These are phyloP conservation scores for Penicillium sp. DNA, from an alignment of 2,329 filamentous ascomycete genomes.

Conservation along the genomic window DNA sequence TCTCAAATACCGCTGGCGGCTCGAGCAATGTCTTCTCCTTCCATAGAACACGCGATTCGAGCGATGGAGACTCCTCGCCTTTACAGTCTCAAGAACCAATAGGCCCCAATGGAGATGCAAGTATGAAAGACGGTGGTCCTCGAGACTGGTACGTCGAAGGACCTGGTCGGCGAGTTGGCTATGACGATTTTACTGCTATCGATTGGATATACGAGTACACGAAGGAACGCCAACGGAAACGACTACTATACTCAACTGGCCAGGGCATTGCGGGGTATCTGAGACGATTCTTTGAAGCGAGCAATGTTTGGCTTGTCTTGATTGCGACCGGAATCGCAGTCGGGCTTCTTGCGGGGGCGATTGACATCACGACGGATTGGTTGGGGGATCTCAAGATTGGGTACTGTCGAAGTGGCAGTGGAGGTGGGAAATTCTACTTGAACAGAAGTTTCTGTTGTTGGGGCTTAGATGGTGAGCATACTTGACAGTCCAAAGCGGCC, in stretches of 20 bases:
- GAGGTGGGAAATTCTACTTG: constrained; percentile 83
- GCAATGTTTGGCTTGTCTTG: constrained; percentile 86
- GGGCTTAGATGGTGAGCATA: constrained; percentile 63
- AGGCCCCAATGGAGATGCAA: constrained; percentile 21
- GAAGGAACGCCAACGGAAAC: constrained; percentile 82
- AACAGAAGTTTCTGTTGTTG: constrained; percentile 90
- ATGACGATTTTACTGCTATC: constrained; percentile 94
- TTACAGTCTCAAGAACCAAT: constrained; percentile 18
- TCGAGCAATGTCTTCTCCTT: constrained; percentile 21
- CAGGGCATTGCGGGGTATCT: constrained; percentile 67
- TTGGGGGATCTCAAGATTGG: constrained; percentile 86
- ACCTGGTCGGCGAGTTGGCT: constrained; percentile 81
- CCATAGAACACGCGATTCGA: constrained; percentile 22
- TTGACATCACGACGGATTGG: constrained; percentile 90
- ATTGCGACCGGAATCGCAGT: constrained; percentile 79
- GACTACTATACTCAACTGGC: constrained; percentile 65
- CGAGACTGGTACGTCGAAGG: constrained; percentile 86
- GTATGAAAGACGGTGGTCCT: constrained; percentile 37
- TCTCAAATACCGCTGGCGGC: constrained; percentile 27
- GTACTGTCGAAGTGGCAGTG: constrained; percentile 69
- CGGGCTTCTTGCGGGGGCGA: constrained; percentile 76
- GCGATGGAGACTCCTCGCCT: constrained; percentile 24
- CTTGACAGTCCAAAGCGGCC: not conserved
- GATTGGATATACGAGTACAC: constrained; percentile 99
- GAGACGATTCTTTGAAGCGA: constrained; percentile 70